Base-by-base conservation (phyloP, 805 yeast genomes). In the Metschnikowia bowlesiae region DNA sequence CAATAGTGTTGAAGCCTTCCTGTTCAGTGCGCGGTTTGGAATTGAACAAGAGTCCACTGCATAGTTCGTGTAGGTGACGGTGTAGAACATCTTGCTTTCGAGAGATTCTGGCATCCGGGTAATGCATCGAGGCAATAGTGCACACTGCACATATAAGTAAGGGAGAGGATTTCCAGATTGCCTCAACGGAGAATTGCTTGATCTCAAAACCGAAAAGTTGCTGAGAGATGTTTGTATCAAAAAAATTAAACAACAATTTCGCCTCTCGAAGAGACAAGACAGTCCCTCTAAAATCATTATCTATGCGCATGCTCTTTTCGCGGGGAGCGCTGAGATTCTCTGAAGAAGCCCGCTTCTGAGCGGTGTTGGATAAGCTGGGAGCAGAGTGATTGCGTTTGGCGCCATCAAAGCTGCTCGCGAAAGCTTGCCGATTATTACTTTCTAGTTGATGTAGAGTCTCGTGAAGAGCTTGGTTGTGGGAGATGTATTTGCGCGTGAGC, bases 171-270 rank as follows among this genome's bases (percentile, higher is more conserved):
- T 68, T 63, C 84, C 87, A 83, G 8, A 82, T 66, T 3, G 63
- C 64, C 7, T 75, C 76, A 4, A 80, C 74, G 1, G 78, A 68
- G 47, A 81, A 73, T 42, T 74, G 68, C 0, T 82, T 70, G 3
- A 83, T 68, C 40, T 76, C 81, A 62, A 84, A 84, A 0, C 89
- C 90, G 69, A 83, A 83, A 41, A 84, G 65, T 57, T 83, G 87
- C 9, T 83, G 83, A 1, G 85, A 70, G 32, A 84, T 80, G 48
- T 82, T 75, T 1, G 71, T 62, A 53, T 80, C 77, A 58, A 84
- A 84, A 50, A 70, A 79, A 11, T 62, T 56, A 53, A 83, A 80
- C 13, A 83, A 65, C 32, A 73, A 78, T n/a, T 63, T 61, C 0
- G 83, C 83, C 49, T 78, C 72, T 0, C 59, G 63, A 34, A 66